Conservation (phyloP, 768 basidiomycete species). For the Lepiota venenata region DNA sequence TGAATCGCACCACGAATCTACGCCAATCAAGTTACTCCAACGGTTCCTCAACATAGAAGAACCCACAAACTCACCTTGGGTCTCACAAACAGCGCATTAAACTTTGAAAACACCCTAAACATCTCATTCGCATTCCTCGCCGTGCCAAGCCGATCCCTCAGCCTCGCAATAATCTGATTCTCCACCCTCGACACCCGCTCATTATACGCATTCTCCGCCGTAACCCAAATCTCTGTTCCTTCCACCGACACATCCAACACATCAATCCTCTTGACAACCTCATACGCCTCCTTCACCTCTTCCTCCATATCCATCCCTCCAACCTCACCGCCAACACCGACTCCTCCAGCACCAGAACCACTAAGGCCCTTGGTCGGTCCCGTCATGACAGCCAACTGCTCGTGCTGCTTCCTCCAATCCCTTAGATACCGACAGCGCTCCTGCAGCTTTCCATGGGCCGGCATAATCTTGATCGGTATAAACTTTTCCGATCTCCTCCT, state of each 20-base stretch:
- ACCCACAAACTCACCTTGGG: conserved; percentile 14
- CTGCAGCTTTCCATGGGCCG: conserved; percentile 89
- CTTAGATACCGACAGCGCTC: conserved; percentile 83
- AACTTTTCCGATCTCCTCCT: conserved; percentile 88
- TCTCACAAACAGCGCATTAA: conserved; percentile 68
- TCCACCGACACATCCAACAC: conserved; percentile 96
- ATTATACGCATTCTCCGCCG: conserved; percentile 96
- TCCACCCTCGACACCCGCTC: conserved; percentile 96
- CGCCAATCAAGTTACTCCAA: too few relatives aligned
- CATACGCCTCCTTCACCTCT: conserved; percentile 95
- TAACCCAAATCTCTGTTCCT: conserved; percentile 97
- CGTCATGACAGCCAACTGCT: conserved; percentile 97
- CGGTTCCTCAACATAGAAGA: too few relatives aligned
- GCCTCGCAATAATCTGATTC: conserved; percentile 94
- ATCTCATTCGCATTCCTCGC: conserved; percentile 98
- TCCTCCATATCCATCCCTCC: conserved; percentile 99
- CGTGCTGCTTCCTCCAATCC: conserved; percentile 95
- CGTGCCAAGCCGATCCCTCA: conserved; percentile 90
- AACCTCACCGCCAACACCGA: conserved; percentile 79
- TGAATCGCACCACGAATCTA: conserved; percentile 98
- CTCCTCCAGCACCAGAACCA: conserved; percentile 44
- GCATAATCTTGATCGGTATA: conserved; percentile 92
- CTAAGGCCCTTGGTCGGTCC: conserved; percentile 87
- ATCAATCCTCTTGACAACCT: conserved; percentile 95
- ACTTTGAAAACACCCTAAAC: conserved; percentile 99